Percentiles rank a stretch among this genome's conserved stretches.
phyloP scores from a whole-genome alignment of 116 monocot species.

The Iris pallida region DNA sequence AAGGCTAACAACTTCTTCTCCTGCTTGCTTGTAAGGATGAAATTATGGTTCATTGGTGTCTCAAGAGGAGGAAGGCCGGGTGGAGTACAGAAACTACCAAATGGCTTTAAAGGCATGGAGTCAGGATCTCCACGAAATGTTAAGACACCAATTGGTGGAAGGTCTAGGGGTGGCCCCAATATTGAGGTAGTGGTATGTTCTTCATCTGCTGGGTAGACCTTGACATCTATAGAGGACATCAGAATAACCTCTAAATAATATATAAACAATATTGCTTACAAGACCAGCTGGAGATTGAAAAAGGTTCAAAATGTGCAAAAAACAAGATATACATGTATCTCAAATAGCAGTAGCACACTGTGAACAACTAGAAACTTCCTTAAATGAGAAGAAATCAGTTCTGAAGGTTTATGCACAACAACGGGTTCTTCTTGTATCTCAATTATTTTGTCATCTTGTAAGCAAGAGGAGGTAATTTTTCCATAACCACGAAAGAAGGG shows the following conservation, averaged over 20 bases:
- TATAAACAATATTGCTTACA: background rate
- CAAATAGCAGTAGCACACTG: constrained; percentile 75
- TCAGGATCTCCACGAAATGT: constrained; percentile 60
- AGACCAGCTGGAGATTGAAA: background rate
- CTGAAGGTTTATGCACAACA: constrained; percentile 67
- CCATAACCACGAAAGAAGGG: too few species aligned
- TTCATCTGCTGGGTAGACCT: constrained; percentile 50
- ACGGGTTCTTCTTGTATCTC: constrained; percentile 80
- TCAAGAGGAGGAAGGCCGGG: too few species aligned
- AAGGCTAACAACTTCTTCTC: too few species aligned
- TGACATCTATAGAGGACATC: constrained; percentile 34
- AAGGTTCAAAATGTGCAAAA: background rate
- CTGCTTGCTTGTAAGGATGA: too few species aligned
- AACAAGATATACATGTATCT: constrained; percentile 46
- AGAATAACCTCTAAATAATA: background rate
- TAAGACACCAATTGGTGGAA: constrained; percentile 38
- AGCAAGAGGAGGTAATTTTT: constrained; percentile 76
- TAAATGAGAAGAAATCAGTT: constrained; percentile 66
- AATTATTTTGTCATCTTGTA: constrained; percentile 87
- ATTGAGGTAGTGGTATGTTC: constrained; percentile 57
- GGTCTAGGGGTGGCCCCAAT: constrained; percentile 67
- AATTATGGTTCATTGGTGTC: too few species aligned
- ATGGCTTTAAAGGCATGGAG: constrained; percentile 62
- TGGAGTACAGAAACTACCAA: constrained; percentile 58
- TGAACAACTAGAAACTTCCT: constrained; percentile 91